Conservation (phyloP, 73 alveolate species). For the Paramecium caudatum region DNA sequence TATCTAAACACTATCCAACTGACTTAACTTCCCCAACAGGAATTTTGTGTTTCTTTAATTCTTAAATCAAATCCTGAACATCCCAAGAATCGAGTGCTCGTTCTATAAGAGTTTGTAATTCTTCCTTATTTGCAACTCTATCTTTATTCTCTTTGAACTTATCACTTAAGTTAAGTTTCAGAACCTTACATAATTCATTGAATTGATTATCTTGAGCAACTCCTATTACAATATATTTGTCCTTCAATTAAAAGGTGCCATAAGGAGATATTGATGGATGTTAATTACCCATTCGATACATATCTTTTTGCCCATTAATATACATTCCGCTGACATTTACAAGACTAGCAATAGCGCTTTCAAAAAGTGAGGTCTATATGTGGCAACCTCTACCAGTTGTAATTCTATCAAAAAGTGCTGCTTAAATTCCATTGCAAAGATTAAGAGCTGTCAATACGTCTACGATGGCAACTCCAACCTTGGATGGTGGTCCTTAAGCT, state of each 20-base stretch:
- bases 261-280: constrained; percentile 88
- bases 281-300: constrained; percentile 84
- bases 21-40: constrained; percentile 81
- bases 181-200: constrained; percentile 72
- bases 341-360: constrained; percentile 79
- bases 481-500: constrained; percentile 83
- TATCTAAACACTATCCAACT: constrained; percentile 73
- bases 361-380: constrained; percentile 80
- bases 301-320: constrained; percentile 80
- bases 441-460: constrained; percentile 86
- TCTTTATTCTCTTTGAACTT: constrained; percentile 69
- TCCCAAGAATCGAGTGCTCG: constrained; percentile 62
- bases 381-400: constrained; percentile 83
- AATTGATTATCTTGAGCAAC: constrained; percentile 86
- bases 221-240: constrained; percentile 83
- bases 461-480: constrained; percentile 88
- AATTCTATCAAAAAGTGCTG: constrained; percentile 83
- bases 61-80: constrained; percentile 68
- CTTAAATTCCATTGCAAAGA: constrained; percentile 78
- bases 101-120: constrained; percentile 74
- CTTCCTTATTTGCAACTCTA: constrained; percentile 73
- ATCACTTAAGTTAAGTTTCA: constrained; percentile 76
- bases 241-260: constrained; percentile 79
- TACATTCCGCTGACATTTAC: constrained; percentile 82
- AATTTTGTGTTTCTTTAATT: constrained; percentile 71